Conservation (phyloP, 2,329 filamentous ascomycete species). For the Colletotrichum tanaceti region DNA sequence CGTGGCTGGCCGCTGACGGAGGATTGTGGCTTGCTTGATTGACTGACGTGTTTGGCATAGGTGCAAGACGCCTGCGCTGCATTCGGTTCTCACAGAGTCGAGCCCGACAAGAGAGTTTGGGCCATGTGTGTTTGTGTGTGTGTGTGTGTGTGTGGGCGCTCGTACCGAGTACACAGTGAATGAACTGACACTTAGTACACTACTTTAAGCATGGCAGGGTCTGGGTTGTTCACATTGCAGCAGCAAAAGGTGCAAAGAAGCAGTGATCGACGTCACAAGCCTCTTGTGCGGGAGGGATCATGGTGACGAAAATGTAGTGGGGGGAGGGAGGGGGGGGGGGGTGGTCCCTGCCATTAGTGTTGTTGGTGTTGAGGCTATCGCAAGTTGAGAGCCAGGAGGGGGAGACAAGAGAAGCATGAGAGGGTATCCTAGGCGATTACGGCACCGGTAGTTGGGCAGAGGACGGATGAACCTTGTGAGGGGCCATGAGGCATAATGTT, state of each 20-base stretch:
- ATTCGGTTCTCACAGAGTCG: conserved; percentile 4
- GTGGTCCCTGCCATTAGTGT: background rate
- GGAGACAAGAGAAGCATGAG: background rate
- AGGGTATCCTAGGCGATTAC: background rate
- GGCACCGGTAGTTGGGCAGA: background rate
- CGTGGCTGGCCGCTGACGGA: conserved; percentile 18
- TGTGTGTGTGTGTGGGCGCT: no score
- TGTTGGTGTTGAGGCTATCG: background rate
- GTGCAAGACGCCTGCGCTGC: conserved; percentile 1
- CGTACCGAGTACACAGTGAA: no score
- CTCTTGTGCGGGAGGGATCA: conserved; percentile 10
- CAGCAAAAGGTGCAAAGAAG: conserved; percentile 19
- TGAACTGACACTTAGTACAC: no score
- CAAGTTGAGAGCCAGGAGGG: background rate
- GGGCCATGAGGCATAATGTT: background rate
- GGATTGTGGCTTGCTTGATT: background rate
- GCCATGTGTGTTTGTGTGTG: conserved; percentile 9
- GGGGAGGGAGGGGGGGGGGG: no score
- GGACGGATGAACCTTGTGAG: conserved; percentile 1
- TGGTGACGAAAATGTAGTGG: background rate
- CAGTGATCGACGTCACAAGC: conserved; percentile 30
- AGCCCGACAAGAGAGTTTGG: background rate
- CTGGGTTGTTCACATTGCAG: background rate
- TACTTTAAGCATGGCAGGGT: no score
- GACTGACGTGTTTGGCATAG: conserved; percentile 5